Evolutionary conservation across 192 early-diverging fungal species (phyloP).

Genomic region (Glomus cerebriforme): DNA sequence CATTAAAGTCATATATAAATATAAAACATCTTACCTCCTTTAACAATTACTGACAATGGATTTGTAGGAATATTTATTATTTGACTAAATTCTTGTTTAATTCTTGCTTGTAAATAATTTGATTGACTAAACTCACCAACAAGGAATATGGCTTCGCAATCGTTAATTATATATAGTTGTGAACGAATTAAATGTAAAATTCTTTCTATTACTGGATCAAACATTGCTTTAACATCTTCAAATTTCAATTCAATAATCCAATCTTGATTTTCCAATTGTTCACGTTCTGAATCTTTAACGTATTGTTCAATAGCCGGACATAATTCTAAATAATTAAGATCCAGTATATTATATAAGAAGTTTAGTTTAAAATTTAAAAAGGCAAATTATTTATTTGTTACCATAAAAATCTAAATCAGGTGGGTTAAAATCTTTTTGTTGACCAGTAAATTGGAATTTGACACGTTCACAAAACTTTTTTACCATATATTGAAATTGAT

Average conservation of each 20-base stretch:
- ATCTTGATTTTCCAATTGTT: constrained; percentile 42
- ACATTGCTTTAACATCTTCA: constrained; percentile 53
- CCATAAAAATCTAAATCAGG: neutral
- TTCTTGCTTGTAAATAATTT: constrained; percentile 50
- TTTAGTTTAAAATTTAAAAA: too few relatives aligned
- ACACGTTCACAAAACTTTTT: neutral
- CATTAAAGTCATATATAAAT: neutral
- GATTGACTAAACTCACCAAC: constrained; percentile 58
- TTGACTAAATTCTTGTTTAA: constrained; percentile 48
- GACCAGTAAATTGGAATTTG: neutral
- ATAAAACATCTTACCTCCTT: constrained; percentile 30
- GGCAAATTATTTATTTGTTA: too few relatives aligned
- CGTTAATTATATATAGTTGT: constrained; percentile 44
- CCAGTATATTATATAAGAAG: too few relatives aligned
- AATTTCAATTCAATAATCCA: constrained; percentile 41
- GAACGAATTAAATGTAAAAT: constrained; percentile 52
- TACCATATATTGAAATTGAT: constrained; percentile 16
- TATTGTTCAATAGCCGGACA: constrained; percentile 1
- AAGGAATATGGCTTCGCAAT: constrained; percentile 46
- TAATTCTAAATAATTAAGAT: too few relatives aligned
- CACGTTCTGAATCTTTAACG: neutral
- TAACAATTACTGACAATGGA: constrained; percentile 52
- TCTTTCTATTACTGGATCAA: constrained; percentile 60
- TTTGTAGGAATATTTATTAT: constrained; percentile 48
- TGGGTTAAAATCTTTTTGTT: neutral